These are phyloP conservation scores for Aspergillus taichungensis DNA, from an alignment of 495 filamentous ascomycete species.

Conservation along the genomic window DNA sequence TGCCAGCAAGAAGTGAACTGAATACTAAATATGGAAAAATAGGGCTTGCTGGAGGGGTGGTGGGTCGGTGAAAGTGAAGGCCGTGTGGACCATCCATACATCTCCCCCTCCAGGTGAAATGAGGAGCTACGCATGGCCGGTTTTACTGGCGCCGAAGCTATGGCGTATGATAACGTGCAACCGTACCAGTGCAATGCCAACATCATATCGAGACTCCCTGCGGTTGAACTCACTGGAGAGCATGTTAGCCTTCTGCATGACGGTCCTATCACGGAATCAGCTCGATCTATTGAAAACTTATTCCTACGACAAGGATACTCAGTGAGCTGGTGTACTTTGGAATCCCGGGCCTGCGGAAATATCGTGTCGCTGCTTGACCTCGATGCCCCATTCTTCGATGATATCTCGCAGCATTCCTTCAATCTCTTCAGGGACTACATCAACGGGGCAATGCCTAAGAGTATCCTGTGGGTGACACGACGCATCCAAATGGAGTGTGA, in stretches of 20 bases:
- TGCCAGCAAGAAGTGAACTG: neutral
- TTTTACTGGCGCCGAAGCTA: conserved; percentile 19
- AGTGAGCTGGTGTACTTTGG: too few species aligned
- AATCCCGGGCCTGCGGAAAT: too few species aligned
- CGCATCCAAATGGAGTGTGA: conserved; percentile 22
- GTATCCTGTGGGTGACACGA: conserved; percentile 34
- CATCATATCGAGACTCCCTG: conserved; percentile 18
- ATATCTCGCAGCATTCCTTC: conserved; percentile 12
- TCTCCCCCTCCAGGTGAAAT: conserved; percentile 18
- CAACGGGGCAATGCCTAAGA: neutral
- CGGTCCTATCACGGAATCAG: too few species aligned
- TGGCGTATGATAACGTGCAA: conserved; percentile 21
- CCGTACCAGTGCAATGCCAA: conserved; percentile 23
- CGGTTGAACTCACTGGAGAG: too few species aligned
- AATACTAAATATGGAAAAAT: neutral
- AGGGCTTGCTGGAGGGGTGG: conserved; percentile 17
- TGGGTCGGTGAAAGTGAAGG: conserved; percentile 25
- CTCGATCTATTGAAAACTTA: too few species aligned
- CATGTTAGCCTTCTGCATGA: too few species aligned
- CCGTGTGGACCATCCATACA: conserved; percentile 16
- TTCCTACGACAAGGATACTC: too few species aligned
- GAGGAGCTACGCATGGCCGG: conserved; percentile 19
- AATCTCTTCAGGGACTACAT: conserved; percentile 12
- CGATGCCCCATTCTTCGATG: conserved; percentile 15
- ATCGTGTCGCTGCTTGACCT: too few species aligned